Percentiles rank a stretch among this genome's conserved stretches.
These are phyloP conservation scores for Fragilaria radians DNA, from an alignment of 108 stramenopile species.

Conservation along the genomic window DNA sequence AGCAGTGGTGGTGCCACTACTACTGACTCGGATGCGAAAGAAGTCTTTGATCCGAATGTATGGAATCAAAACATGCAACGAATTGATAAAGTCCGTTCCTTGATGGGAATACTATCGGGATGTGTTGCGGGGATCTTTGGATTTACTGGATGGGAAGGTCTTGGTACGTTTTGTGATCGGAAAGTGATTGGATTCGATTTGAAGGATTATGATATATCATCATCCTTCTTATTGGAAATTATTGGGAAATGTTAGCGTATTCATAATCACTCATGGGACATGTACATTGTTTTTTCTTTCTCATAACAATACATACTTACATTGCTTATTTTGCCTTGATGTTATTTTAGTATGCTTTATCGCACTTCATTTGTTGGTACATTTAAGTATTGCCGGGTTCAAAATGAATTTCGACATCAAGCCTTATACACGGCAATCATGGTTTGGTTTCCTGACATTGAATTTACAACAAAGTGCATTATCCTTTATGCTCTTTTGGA, in stretches of 20 bases:
- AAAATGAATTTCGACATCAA: conserved; percentile 73
- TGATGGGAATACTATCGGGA: conserved; percentile 78
- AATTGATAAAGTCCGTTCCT: conserved; percentile 72
- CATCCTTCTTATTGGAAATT: no score
- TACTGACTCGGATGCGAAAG: conserved; percentile 28
- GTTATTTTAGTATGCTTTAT: conserved; percentile 46
- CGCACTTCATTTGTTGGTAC: conserved; percentile 45
- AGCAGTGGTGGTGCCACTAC: conserved; percentile 13
- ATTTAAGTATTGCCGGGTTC: conserved; percentile 34
- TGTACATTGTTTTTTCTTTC: background rate
- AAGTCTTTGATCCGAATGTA: conserved; percentile 62
- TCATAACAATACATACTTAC: background rate
- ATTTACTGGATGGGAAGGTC: conserved; percentile 61
- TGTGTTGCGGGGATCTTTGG: conserved; percentile 82
- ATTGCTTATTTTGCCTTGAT: background rate
- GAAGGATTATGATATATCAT: background rate
- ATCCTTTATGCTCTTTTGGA: conserved; percentile 86
- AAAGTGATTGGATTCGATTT: background rate
- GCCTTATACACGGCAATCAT: conserved; percentile 52
- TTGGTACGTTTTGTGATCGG: conserved; percentile 45
- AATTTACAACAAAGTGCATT: conserved; percentile 74
- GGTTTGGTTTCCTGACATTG: conserved; percentile 48
- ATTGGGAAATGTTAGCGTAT: background rate
- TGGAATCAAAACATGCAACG: conserved; percentile 51
- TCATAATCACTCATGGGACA: background rate